A percentile compares a stretch with the other conserved stretches of the same genome.
Conservation (phyloP, 2,329 filamentous ascomycete species). For the Venturia nashicola region DNA sequence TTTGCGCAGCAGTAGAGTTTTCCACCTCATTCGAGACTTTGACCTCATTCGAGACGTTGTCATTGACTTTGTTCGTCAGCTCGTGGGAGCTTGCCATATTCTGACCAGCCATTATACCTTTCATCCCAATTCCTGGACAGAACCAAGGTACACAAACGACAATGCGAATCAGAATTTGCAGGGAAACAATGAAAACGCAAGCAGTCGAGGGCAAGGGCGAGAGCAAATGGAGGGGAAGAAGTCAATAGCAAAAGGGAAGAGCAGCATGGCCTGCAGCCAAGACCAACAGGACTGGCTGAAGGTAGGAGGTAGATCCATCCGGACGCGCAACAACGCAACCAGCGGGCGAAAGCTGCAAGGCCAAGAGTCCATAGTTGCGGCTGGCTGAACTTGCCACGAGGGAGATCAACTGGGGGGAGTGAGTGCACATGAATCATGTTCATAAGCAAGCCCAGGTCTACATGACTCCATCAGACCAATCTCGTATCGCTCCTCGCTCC, state of each 20-base stretch:
- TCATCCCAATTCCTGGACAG: neutral
- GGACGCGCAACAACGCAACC: neutral
- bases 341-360: neutral
- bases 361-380: neutral
- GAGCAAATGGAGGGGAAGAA: neutral
- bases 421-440: neutral
- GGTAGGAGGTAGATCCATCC: neutral
- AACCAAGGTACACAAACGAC: too few relatives aligned
- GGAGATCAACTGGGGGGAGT: too few relatives aligned
- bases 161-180: too few relatives aligned
- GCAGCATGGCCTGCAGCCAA: too few relatives aligned
- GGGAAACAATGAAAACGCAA: neutral
- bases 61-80: neutral
- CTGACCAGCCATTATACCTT: neutral
- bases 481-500: too few relatives aligned
- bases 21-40: neutral
- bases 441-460: neutral
- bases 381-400: too few relatives aligned
- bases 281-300: neutral
- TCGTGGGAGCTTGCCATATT: slow-evolving; percentile 9
- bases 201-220: neutral
- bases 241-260: neutral
- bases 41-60: slow-evolving; percentile 1
- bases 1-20: slow-evolving; percentile 7
- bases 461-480: neutral